phyloP scores from a whole-genome alignment of 1,284 basidiomycete genomes.

The Erythrobasidium hasegawianum region DNA sequence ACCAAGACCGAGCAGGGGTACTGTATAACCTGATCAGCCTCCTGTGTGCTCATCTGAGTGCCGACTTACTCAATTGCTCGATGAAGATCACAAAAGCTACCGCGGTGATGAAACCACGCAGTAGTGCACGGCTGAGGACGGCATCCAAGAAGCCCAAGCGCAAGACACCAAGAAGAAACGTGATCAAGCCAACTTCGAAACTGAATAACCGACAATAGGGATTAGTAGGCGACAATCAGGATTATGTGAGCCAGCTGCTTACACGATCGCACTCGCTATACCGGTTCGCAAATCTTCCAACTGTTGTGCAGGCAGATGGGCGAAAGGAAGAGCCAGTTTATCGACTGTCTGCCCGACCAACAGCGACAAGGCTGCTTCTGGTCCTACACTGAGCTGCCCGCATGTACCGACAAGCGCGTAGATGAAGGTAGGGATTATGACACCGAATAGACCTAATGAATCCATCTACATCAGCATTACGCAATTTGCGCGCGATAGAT shows the following conservation, averaged over 20 bases:
- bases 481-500: background rate
- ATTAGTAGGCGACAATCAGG: too few species aligned
- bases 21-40: background rate
- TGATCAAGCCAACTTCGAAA: slow-evolving; percentile 82
- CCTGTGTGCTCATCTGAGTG: slow-evolving; percentile 22
- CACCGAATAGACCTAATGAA: slow-evolving; percentile 74
- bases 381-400: slow-evolving; percentile 62
- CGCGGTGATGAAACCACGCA: slow-evolving; percentile 81
- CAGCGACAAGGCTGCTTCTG: slow-evolving; percentile 84
- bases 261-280: slow-evolving; percentile 30
- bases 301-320: slow-evolving; percentile 10
- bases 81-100: slow-evolving; percentile 56
- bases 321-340: slow-evolving; percentile 13
- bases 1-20: slow-evolving; percentile 29
- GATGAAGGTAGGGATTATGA: slow-evolving; percentile 35
- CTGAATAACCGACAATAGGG: slow-evolving; percentile 64
- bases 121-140: slow-evolving; percentile 75
- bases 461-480: slow-evolving; percentile 48
- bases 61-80: slow-evolving; percentile 69
- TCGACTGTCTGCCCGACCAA: slow-evolving; percentile 50
- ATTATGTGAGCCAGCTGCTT: too few species aligned
- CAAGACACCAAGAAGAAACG: slow-evolving; percentile 78
- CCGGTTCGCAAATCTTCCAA: slow-evolving; percentile 23
- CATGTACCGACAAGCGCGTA: slow-evolving; percentile 80
- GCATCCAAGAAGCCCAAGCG: slow-evolving; percentile 91